Conservation (phyloP, 129 eudicot genomes). For the Flaveria robusta region DNA sequence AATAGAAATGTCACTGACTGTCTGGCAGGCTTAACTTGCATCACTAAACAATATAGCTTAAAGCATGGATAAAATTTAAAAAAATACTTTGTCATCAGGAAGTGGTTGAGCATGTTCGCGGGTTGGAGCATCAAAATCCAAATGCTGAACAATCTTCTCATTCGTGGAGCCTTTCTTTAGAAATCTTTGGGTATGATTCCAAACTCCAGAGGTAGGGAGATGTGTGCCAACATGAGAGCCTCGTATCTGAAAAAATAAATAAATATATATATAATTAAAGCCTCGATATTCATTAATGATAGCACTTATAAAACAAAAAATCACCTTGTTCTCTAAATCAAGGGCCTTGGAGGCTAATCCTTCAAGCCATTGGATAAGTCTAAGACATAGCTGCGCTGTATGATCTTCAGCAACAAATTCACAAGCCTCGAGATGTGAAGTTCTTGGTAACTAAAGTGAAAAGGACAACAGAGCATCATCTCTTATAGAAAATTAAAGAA, state of each 20-base stretch:
- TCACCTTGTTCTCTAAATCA: slow-evolving; percentile 89
- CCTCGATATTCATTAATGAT: neutral
- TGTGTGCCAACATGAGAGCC: slow-evolving; percentile 98
- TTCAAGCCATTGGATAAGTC: slow-evolving; percentile 97
- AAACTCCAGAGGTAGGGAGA: slow-evolving; percentile 91
- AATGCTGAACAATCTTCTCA: slow-evolving; percentile 62
- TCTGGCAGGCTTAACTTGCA: slow-evolving; percentile 17
- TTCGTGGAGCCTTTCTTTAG: slow-evolving; percentile 64
- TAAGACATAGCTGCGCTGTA: slow-evolving; percentile 86
- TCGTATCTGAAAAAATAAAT: slow-evolving; percentile 55
- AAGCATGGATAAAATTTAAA: neutral
- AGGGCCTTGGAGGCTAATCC: slow-evolving; percentile 91
- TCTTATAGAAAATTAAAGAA: slow-evolving; percentile 3
- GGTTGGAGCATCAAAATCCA: slow-evolving; percentile 99
- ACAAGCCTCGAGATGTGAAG: slow-evolving; percentile 95
- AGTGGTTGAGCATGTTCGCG: slow-evolving; percentile 88
- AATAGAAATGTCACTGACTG: neutral
- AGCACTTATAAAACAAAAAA: neutral
- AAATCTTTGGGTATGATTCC: slow-evolving; percentile 91
- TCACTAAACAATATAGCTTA: neutral
- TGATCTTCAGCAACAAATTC: slow-evolving; percentile 75
- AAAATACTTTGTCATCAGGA: slow-evolving; percentile 80
- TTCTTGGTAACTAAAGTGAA: slow-evolving; percentile 69
- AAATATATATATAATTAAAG: neutral
- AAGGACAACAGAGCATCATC: neutral